Conservation (phyloP, 2,329 filamentous ascomycete genomes). For the Fusarium drepaniforme region DNA sequence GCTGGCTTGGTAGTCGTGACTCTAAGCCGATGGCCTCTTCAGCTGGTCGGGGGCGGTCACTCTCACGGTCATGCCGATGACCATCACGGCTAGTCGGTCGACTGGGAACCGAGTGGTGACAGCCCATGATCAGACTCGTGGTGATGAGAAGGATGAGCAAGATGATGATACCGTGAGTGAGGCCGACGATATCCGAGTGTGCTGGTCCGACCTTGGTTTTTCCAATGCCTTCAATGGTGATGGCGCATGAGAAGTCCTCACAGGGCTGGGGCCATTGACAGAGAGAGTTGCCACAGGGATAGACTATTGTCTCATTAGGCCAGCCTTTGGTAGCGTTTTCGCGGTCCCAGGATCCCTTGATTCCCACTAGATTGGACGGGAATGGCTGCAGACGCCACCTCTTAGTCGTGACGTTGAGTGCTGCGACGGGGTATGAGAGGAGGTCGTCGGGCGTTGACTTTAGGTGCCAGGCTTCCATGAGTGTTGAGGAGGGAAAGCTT, state of each 20-base stretch:
- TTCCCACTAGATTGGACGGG: not conserved
- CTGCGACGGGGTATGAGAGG: slow-evolving; percentile 3
- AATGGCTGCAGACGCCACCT: not conserved
- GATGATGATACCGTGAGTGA: not conserved
- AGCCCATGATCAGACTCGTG: not conserved
- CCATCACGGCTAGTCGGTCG: not conserved
- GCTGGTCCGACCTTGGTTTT: not conserved
- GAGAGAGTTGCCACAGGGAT: not conserved
- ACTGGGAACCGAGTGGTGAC: not conserved
- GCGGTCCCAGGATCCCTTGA: not conserved
- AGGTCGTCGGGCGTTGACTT: not conserved
- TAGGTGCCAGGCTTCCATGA: not conserved
- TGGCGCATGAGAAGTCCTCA: not conserved
- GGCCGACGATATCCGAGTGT: not conserved
- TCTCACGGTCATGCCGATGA: not conserved
- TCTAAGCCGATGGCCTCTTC: not conserved
- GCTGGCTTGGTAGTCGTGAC: not conserved
- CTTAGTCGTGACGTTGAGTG: not conserved
- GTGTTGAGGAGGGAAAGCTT: not conserved
- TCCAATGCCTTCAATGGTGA: not conserved
- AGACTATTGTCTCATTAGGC: not conserved
- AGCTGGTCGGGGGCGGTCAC: not conserved
- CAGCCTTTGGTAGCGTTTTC: not conserved
- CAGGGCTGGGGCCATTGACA: not conserved
- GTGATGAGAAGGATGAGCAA: not conserved